Percentiles rank a stretch among this genome's conserved stretches.
Conservation (phyloP, 495 filamentous ascomycete genomes). For the Penicillium atrosanguineum region DNA sequence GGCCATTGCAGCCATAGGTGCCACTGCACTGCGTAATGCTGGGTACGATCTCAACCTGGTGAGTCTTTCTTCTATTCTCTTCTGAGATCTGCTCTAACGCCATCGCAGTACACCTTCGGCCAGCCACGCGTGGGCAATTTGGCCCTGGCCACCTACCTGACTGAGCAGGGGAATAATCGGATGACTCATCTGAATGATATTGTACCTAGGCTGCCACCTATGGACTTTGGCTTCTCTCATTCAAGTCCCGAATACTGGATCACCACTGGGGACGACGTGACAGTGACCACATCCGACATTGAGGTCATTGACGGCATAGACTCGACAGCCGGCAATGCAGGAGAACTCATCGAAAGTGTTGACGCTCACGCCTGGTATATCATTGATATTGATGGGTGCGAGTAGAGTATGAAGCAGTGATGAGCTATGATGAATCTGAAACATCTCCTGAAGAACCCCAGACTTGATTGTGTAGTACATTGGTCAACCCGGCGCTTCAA, state of each 20-base stretch:
- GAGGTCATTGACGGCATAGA: constrained; percentile 33
- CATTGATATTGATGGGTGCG: constrained; percentile 18
- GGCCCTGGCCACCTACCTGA: constrained; percentile 55
- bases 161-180: constrained; percentile 52
- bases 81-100: background rate
- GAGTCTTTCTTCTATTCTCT: constrained; percentile 7
- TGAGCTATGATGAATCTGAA: background rate
- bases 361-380: constrained; percentile 26
- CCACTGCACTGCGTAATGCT: constrained; percentile 52
- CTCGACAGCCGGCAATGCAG: constrained; percentile 41
- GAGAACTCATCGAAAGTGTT: constrained; percentile 13
- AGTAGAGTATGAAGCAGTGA: constrained; percentile 4
- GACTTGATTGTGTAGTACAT: background rate
- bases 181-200: constrained; percentile 67
- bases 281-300: constrained; percentile 43
- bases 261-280: constrained; percentile 33
- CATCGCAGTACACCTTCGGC: constrained; percentile 60
- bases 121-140: constrained; percentile 64
- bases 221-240: constrained; percentile 55
- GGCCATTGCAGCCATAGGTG: constrained; percentile 61
- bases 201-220: constrained; percentile 62
- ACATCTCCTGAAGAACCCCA: background rate
- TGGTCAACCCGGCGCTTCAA: background rate
- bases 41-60: constrained; percentile 39
- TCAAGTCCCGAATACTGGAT: constrained; percentile 69